Evolutionary conservation across 1,284 basidiomycete genomes (phyloP).

Genomic region (Malassezia restricta): DNA sequence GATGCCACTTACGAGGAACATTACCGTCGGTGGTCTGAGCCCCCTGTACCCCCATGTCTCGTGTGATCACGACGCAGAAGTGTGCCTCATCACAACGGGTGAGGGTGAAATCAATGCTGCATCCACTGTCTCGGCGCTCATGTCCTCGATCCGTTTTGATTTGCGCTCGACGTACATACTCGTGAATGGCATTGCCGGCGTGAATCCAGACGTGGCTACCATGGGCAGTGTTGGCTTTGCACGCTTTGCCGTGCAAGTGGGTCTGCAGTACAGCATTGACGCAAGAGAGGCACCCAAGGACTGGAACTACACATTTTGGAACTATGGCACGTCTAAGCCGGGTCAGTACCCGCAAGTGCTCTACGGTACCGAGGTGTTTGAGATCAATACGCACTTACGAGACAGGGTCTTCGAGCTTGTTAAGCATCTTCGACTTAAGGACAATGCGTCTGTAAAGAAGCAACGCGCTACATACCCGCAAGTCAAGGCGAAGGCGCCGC

Average conservation of each 20-base stretch:
- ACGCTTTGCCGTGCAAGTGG: conserved; percentile 50
- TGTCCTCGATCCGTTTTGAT: conserved; percentile 43
- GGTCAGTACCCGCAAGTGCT: conserved; percentile 43
- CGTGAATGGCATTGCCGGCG: conserved; percentile 51
- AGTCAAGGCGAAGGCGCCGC: conserved; percentile 46
- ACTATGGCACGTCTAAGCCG: conserved; percentile 46
- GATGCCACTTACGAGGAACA: neutral
- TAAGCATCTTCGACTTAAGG: conserved; percentile 46
- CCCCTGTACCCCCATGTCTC: conserved; percentile 49
- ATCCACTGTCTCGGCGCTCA: conserved; percentile 47
- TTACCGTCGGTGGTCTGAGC: conserved; percentile 48
- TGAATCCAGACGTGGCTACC: conserved; percentile 49
- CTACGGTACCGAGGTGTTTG: conserved; percentile 53
- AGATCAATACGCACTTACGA: conserved; percentile 51
- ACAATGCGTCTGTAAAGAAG: conserved; percentile 43
- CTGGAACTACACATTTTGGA: conserved; percentile 50
- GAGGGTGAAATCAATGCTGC: conserved; percentile 52
- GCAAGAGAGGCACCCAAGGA: conserved; percentile 49
- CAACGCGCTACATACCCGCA: conserved; percentile 48
- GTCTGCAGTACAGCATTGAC: conserved; percentile 51
- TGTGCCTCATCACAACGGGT: conserved; percentile 49
- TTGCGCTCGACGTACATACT: conserved; percentile 51
- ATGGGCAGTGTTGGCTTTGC: conserved; percentile 50
- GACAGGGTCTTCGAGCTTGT: conserved; percentile 47
- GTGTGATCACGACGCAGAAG: conserved; percentile 47